phyloP scores from a whole-genome alignment of 129 eudicot genomes.

The Lactuca sativa region DNA sequence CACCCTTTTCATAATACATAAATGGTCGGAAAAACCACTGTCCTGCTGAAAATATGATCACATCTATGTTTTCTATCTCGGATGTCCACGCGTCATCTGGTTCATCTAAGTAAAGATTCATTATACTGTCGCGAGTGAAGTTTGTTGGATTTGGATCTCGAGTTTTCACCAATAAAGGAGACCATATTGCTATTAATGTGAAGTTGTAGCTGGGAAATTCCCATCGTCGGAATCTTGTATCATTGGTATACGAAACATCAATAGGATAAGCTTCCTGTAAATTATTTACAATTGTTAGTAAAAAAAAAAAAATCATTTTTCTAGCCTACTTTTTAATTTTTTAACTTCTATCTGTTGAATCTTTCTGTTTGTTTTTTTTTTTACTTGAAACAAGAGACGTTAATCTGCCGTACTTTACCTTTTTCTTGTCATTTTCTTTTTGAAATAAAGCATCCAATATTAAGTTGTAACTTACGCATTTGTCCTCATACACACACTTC shows the following conservation, averaged over 20 bases:
- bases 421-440: constrained; percentile 31
- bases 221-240: constrained; percentile 59
- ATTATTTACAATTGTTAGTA: background rate
- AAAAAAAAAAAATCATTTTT: constrained; percentile 4
- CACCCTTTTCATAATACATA: constrained; percentile 46
- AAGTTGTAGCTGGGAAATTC: constrained; percentile 45
- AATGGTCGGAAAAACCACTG: constrained; percentile 66
- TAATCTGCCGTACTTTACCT: constrained; percentile 21
- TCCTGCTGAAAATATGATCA: constrained; percentile 48
- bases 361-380: constrained; percentile 20
- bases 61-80: constrained; percentile 38
- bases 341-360: background rate
- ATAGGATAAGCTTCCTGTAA: constrained; percentile 47
- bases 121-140: constrained; percentile 31
- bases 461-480: constrained; percentile 8
- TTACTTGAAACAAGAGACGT: constrained; percentile 12
- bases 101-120: constrained; percentile 55
- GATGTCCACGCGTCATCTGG: constrained; percentile 50
- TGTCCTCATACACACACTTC: constrained; percentile 11
- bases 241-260: constrained; percentile 28
- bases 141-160: constrained; percentile 33
- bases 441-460: constrained; percentile 32
- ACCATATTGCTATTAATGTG: constrained; percentile 51
- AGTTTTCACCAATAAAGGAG: constrained; percentile 46
- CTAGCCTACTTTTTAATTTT: constrained; percentile 9